phyloP scores from a whole-genome alignment of 1,139 yeast genomes.

The Diutina sp. region DNA sequence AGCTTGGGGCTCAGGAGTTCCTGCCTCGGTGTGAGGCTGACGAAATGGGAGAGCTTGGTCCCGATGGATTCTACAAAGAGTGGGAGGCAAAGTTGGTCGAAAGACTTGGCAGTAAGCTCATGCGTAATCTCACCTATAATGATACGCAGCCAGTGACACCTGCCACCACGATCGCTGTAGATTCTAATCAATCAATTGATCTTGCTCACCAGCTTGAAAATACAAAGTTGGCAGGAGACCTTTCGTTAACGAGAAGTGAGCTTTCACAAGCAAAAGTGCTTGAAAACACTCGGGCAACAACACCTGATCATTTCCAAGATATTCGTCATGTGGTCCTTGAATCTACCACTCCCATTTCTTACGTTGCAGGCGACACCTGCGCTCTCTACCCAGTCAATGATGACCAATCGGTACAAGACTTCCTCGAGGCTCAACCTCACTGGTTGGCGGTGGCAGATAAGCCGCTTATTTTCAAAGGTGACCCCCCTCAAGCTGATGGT shows the following conservation, averaged over 20 bases:
- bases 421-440: conserved; percentile 53
- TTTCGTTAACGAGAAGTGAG: conserved; percentile 4
- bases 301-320: conserved; percentile 75
- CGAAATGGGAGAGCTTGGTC: conserved; percentile 69
- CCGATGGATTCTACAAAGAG: conserved; percentile 63
- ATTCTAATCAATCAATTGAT: neutral
- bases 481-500: conserved; percentile 26
- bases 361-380: conserved; percentile 70
- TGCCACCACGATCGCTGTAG: neutral
- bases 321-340: conserved; percentile 52
- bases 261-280: conserved; percentile 27
- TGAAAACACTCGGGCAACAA: conserved; percentile 49
- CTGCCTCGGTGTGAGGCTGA: conserved; percentile 79
- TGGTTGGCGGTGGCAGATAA: conserved; percentile 65
- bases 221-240: neutral
- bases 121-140: neutral
- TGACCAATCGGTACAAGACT: conserved; percentile 44
- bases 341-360: conserved; percentile 18
- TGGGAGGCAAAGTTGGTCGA: conserved; percentile 35
- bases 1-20: conserved; percentile 70
- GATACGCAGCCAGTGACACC: neutral
- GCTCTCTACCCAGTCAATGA: conserved; percentile 69
- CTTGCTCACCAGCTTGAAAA: neutral
- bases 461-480: conserved; percentile 23
- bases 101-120: conserved; percentile 5